phyloP scores from a whole-genome alignment of 768 basidiomycete genomes.

The Phaffia tasmanica region DNA sequence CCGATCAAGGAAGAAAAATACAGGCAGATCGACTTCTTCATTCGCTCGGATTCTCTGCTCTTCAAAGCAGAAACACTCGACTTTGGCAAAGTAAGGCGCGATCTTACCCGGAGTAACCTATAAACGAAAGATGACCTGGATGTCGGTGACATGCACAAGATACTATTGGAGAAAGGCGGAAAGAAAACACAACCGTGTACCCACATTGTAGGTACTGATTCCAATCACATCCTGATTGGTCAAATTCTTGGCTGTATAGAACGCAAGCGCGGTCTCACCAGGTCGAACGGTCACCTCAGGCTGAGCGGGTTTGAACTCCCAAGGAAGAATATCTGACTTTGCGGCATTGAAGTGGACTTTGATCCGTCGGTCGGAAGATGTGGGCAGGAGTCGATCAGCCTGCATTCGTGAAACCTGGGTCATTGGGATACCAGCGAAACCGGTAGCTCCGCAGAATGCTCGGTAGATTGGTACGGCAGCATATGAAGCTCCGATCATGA shows the following conservation, averaged over 20 bases:
- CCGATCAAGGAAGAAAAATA: slow-evolving; percentile 97
- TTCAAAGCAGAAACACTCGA: slow-evolving; percentile 99
- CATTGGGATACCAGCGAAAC: slow-evolving; percentile 88
- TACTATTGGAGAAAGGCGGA: neutral
- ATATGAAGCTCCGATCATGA: slow-evolving; percentile 77
- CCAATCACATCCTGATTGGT: slow-evolving; percentile 83
- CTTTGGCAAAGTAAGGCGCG: slow-evolving; percentile 97
- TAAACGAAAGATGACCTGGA: neutral
- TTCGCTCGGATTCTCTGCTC: slow-evolving; percentile 88
- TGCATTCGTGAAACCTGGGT: slow-evolving; percentile 51
- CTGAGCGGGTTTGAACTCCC: slow-evolving; percentile 86
- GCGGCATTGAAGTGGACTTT: slow-evolving; percentile 96
- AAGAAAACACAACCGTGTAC: neutral
- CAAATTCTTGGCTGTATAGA: slow-evolving; percentile 84
- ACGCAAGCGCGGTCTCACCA: slow-evolving; percentile 90
- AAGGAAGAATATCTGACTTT: slow-evolving; percentile 74
- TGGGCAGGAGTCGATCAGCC: slow-evolving; percentile 18
- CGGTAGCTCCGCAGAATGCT: slow-evolving; percentile 95
- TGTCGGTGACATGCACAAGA: neutral
- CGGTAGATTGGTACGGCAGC: slow-evolving; percentile 95
- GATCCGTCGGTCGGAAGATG: slow-evolving; percentile 47
- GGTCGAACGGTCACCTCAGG: slow-evolving; percentile 80
- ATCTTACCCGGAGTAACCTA: slow-evolving; percentile 84
- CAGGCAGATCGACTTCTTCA: slow-evolving; percentile 95
- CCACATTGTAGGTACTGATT: slow-evolving; percentile 90